These are phyloP conservation scores for Tetradesmus lagerheimii DNA, from an alignment of 139 green algal species.

Conservation along the genomic window DNA sequence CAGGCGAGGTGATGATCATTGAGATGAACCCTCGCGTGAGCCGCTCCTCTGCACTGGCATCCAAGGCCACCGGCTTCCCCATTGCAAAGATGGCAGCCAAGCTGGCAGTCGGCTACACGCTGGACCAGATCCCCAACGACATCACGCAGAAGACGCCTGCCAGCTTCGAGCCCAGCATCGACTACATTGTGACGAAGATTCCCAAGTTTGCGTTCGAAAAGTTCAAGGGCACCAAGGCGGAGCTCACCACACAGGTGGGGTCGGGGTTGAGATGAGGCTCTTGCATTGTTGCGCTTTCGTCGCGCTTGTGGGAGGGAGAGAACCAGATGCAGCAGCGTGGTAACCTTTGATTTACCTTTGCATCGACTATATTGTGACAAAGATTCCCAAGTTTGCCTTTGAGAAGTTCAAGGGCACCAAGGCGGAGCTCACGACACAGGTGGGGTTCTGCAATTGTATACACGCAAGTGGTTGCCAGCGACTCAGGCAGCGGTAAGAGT, in stretches of 20 bases:
- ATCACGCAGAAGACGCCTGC: constrained; percentile 99
- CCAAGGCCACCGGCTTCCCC: constrained; percentile 97
- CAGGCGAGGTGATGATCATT: constrained; percentile 98
- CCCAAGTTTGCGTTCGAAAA: constrained; percentile 98
- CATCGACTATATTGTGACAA: constrained; percentile 99
- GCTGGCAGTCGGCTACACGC: constrained; percentile 95
- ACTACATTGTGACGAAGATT: constrained; percentile 99
- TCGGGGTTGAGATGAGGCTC: no score
- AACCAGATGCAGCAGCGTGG: no score
- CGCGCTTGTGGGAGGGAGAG: no score
- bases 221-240: constrained; percentile 92
- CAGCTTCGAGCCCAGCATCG: constrained; percentile 99
- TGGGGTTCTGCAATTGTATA: constrained; percentile 39
- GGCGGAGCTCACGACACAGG: constrained; percentile 91
- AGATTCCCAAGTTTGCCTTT: constrained; percentile 94
- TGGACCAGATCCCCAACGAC: constrained; percentile 99
- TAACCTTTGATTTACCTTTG: no score
- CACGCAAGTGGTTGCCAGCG: no score
- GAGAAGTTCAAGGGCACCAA: constrained; percentile 98
- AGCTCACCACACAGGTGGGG: constrained; percentile 90
- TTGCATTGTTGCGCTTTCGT: no score
- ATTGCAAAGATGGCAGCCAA: constrained; percentile 99
- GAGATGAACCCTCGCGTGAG: constrained; percentile 99
- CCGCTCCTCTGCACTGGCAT: constrained; percentile 97
- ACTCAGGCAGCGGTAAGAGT: no score